Percentiles rank a stretch among this genome's conserved stretches.
These are phyloP conservation scores for Pseudotulostoma volvatum DNA, from an alignment of 495 filamentous ascomycete genomes.

Conservation along the genomic window DNA sequence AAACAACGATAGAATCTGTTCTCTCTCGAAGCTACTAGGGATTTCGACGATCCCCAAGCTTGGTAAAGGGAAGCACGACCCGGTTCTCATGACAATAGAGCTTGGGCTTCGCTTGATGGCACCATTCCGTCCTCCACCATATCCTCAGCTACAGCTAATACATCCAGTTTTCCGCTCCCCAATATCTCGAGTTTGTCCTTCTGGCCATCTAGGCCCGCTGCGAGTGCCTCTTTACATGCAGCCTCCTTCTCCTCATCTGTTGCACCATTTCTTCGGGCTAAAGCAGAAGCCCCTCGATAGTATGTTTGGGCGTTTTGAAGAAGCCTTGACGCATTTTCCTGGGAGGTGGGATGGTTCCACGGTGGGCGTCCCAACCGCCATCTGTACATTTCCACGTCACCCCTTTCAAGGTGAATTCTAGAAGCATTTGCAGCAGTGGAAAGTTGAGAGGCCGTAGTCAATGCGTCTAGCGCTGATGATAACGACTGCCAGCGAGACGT, in stretches of 20 bases:
- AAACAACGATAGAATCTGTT: too few species aligned
- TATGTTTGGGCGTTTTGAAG: slow-evolving; percentile 47
- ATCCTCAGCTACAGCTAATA: slow-evolving; percentile 26
- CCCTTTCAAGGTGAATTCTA: slow-evolving; percentile 43
- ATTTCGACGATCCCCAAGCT: too few species aligned
- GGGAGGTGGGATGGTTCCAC: slow-evolving; percentile 27
- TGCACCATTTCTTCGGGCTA: slow-evolving; percentile 26
- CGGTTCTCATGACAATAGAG: slow-evolving; percentile 24
- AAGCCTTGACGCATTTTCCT: slow-evolving; percentile 32
- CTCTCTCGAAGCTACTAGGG: too few species aligned
- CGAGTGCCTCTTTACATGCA: slow-evolving; percentile 28
- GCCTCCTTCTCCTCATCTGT: slow-evolving; percentile 32
- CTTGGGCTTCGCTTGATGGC: slow-evolving; percentile 19
- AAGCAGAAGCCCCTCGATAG: slow-evolving; percentile 41
- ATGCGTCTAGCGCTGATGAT: slow-evolving; percentile 27
- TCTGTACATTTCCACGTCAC: slow-evolving; percentile 45
- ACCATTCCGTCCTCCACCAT: slow-evolving; percentile 36
- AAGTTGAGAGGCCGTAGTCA: slow-evolving; percentile 38
- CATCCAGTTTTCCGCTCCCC: slow-evolving; percentile 16
- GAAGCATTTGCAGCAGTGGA: slow-evolving; percentile 35
- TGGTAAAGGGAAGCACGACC: too few species aligned
- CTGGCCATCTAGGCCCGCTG: slow-evolving; percentile 26
- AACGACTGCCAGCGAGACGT: slow-evolving; percentile 34
- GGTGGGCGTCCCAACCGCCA: slow-evolving; percentile 35
- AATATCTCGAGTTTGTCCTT: slow-evolving; percentile 24